phyloP scores from a whole-genome alignment of 176 grass and related monocot species.

The Aegilops bicornis region DNA sequence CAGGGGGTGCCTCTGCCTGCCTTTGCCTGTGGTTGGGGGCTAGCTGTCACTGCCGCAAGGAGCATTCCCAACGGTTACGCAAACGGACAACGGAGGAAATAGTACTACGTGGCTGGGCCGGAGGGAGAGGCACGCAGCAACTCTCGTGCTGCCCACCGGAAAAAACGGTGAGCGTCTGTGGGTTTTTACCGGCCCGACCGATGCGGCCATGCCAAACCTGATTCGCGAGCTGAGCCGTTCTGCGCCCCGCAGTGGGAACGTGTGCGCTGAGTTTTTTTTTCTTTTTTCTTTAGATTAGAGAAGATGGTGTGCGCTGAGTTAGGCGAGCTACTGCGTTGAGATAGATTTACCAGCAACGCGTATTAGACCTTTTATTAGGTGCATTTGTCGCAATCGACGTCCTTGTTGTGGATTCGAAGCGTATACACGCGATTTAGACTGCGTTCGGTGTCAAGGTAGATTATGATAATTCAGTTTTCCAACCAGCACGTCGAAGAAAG shows the following conservation, averaged over 20 bases:
- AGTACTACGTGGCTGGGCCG: background rate
- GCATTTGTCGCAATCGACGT: background rate
- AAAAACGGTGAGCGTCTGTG: too few species aligned
- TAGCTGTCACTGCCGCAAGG: constrained; percentile 36
- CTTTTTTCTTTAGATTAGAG: too few species aligned
- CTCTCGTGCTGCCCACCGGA: background rate
- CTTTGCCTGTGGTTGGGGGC: constrained; percentile 36
- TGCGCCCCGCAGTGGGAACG: background rate
- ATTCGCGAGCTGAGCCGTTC: too few species aligned
- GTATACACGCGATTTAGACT: background rate
- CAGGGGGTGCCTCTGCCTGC: background rate
- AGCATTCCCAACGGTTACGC: constrained; percentile 30
- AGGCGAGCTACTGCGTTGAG: background rate
- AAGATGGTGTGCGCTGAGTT: background rate
- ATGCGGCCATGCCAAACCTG: background rate
- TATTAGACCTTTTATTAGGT: background rate
- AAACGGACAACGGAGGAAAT: background rate
- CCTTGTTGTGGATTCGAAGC: background rate
- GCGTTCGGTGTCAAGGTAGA: background rate
- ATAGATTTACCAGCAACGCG: background rate
- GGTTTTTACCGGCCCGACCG: background rate
- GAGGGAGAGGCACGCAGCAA: background rate
- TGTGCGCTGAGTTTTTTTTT: background rate
- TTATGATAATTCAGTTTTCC: background rate
- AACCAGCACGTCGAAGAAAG: too few species aligned